A percentile compares a stretch with the other conserved stretches of the same genome.
Evolutionary conservation across 176 grass and related monocot species (phyloP).

Genomic region (Rhynchospora breviuscula): DNA sequence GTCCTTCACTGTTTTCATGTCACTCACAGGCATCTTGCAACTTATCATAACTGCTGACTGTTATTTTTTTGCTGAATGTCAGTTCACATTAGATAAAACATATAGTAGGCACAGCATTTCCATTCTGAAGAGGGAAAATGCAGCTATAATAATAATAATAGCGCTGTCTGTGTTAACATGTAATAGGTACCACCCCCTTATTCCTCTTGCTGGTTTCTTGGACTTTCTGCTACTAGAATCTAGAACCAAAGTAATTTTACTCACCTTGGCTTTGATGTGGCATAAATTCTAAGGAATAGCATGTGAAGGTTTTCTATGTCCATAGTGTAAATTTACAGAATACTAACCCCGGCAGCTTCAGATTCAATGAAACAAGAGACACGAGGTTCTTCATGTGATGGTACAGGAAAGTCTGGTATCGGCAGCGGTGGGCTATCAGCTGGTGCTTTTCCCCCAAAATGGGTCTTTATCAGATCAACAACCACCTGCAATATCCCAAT

Average conservation of each 20-base stretch:
- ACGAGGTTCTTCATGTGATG: constrained; percentile 83
- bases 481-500: constrained; percentile 48
- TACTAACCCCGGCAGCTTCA: constrained; percentile 91
- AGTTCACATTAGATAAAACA: constrained; percentile 24
- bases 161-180: not conserved
- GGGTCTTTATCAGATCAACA: constrained; percentile 88
- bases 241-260: constrained; percentile 13
- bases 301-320: constrained; percentile 2
- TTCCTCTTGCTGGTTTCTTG: constrained; percentile 4
- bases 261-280: not conserved
- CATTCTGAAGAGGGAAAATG: constrained; percentile 16
- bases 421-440: constrained; percentile 36
- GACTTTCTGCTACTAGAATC: not conserved
- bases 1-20: constrained; percentile 81
- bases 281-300: not conserved
- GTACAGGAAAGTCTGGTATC: constrained; percentile 78
- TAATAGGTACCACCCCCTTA: not conserved
- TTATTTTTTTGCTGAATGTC: constrained; percentile 24
- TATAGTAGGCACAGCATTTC: not conserved
- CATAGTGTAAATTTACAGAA: not conserved
- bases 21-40: constrained; percentile 84
- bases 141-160: not conserved
- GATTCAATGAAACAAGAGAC: constrained; percentile 99
- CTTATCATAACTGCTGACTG: constrained; percentile 97
- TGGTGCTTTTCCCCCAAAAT: constrained; percentile 78